Percentiles rank a stretch among this genome's conserved stretches.
Evolutionary conservation across 2,329 filamentous ascomycete genomes (phyloP).

Genomic region (Trichoderma sp.): DNA sequence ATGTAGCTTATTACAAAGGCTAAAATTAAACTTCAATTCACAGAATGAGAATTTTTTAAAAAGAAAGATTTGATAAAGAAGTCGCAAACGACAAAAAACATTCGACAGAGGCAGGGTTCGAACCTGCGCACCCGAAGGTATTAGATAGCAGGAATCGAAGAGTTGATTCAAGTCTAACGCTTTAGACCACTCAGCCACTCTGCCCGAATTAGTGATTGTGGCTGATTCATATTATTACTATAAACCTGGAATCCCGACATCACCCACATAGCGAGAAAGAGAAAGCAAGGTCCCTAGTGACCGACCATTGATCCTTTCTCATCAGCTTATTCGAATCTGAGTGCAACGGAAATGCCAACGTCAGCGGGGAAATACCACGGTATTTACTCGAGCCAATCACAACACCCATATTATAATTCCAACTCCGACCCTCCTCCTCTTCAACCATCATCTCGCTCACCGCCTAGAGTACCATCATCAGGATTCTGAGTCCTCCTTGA

Average conservation of each 20-base stretch:
- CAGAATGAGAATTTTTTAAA: neutral
- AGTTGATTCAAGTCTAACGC: slow-evolving; percentile 24
- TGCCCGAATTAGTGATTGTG: slow-evolving; percentile 5
- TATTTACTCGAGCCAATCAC: neutral
- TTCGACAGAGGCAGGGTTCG: slow-evolving; percentile 25
- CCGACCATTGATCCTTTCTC: too few relatives aligned
- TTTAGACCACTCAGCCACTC: slow-evolving; percentile 26
- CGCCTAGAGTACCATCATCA: neutral
- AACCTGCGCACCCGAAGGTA: slow-evolving; percentile 26
- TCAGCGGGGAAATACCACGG: neutral
- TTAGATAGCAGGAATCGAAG: slow-evolving; percentile 24
- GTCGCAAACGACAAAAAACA: slow-evolving; percentile 3
- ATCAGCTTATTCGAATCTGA: too few relatives aligned
- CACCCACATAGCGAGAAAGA: too few relatives aligned
- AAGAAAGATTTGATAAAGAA: neutral
- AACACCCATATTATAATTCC: neutral
- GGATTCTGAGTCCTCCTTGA: neutral
- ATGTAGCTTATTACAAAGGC: neutral
- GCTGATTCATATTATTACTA: neutral
- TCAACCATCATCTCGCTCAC: neutral
- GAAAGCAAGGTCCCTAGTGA: too few relatives aligned
- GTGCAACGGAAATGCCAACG: too few relatives aligned
- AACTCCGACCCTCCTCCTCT: neutral
- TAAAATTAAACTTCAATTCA: neutral
- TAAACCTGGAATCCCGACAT: neutral